Evolutionary conservation across 2,329 filamentous ascomycete species (phyloP).

Genomic region (Trichoderma simmonsii): DNA sequence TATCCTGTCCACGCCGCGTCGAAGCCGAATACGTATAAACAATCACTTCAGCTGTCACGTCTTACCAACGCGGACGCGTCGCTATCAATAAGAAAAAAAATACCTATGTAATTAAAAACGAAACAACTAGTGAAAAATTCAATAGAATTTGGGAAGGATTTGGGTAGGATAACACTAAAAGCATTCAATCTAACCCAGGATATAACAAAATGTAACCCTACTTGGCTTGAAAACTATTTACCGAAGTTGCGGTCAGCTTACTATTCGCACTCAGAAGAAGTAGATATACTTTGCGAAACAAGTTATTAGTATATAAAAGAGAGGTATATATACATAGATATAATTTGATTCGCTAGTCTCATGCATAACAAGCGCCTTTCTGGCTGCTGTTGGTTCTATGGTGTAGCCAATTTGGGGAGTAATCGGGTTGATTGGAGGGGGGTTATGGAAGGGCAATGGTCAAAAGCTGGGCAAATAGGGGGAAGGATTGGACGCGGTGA

Average conservation of each 20-base stretch:
- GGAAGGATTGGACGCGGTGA: neutral
- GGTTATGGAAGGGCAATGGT: neutral
- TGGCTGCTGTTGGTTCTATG: neutral
- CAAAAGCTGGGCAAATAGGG: neutral
- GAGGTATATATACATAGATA: neutral
- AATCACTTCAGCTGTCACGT: no score
- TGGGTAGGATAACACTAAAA: neutral
- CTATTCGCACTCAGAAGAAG: neutral
- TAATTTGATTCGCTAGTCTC: neutral
- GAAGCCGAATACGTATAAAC: no score
- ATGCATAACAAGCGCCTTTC: neutral
- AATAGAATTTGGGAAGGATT: neutral
- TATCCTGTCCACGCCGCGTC: no score
- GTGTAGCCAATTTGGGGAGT: neutral
- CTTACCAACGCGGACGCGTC: no score
- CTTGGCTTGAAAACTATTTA: no score
- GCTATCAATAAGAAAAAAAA: no score
- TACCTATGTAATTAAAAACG: no score
- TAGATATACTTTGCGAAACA: neutral
- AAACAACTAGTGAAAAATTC: neutral
- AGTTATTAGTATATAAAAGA: accelerated
- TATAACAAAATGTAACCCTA: neutral
- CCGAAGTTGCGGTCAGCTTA: neutral
- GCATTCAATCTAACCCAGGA: neutral
- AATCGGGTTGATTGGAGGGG: neutral